phyloP scores from a whole-genome alignment of 2,329 filamentous ascomycete genomes.

The Sporothrix curviconia region DNA sequence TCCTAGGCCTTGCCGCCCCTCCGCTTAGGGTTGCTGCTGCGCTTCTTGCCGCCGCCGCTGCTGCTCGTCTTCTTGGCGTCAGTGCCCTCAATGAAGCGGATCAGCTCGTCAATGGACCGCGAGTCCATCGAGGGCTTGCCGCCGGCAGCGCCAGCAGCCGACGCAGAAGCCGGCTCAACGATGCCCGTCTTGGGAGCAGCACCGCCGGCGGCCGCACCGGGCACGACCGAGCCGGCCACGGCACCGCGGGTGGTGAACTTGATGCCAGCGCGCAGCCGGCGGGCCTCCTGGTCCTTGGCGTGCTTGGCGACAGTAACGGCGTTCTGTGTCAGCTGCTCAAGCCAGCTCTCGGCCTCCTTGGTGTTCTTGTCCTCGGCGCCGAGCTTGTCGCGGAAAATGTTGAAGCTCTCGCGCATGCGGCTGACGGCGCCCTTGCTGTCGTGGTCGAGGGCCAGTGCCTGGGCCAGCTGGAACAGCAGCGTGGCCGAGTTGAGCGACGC shows the following conservation, averaged over 20 bases:
- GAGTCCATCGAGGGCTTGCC: conserved; percentile 52
- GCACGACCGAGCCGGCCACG: conserved; percentile 38
- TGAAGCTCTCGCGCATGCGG: conserved; percentile 94
- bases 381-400: conserved; percentile 83
- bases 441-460: conserved; percentile 90
- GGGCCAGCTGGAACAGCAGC: conserved; percentile 91
- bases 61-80: conserved; percentile 44
- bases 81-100: conserved; percentile 86
- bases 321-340: conserved; percentile 92
- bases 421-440: conserved; percentile 87
- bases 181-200: conserved; percentile 21
- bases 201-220: conserved; percentile 33
- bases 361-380: conserved; percentile 93
- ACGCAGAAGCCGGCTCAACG: conserved; percentile 27
- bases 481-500: conserved; percentile 90
- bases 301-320: conserved; percentile 93
- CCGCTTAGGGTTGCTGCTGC: conserved; percentile 50
- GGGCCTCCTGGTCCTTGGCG: conserved; percentile 75
- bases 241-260: conserved; percentile 60
- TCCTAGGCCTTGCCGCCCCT: too few species aligned
- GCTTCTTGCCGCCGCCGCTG: conserved; percentile 22
- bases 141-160: conserved; percentile 28
- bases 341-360: conserved; percentile 94
- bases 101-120: conserved; percentile 83
- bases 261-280: conserved; percentile 63